These are phyloP conservation scores for Chlorophyllum brunneum DNA, from an alignment of 768 basidiomycete genomes.

Conservation along the genomic window DNA sequence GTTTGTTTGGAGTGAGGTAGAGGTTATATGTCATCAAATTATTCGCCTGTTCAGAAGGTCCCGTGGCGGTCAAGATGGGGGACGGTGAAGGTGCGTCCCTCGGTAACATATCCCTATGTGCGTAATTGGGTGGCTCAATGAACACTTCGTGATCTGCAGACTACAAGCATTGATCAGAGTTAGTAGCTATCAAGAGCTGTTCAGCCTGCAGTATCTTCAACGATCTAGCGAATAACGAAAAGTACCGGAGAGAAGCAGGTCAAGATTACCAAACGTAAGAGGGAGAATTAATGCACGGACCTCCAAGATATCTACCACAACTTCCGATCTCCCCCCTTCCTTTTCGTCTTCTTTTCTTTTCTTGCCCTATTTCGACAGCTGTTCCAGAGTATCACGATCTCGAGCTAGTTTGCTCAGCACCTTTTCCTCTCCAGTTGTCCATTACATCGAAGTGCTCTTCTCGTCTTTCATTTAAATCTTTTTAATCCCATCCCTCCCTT, in stretches of 20 bases:
- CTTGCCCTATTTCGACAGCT: neutral
- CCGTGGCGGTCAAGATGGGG: neutral
- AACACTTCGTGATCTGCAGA: neutral
- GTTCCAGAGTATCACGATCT: constrained; percentile 4
- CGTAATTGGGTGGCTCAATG: neutral
- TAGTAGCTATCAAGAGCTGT: no score
- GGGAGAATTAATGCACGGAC: neutral
- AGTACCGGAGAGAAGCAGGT: neutral
- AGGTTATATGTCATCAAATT: neutral
- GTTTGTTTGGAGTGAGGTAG: constrained; percentile 3
- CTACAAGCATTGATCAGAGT: no score
- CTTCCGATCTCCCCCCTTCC: neutral
- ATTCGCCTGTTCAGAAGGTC: neutral
- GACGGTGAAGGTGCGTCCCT: constrained; percentile 8
- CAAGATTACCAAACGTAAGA: neutral
- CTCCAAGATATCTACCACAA: neutral
- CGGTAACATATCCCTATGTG: neutral
- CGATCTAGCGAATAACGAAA: neutral
- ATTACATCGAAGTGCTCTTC: neutral
- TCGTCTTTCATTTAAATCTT: neutral
- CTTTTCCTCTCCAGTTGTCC: neutral
- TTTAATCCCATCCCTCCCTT: constrained; percentile 13
- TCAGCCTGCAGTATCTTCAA: neutral
- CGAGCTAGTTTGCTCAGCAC: neutral
- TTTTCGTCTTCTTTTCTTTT: neutral